phyloP scores from a whole-genome alignment of 2,329 filamentous ascomycete species.

The Metarhizium guizhouense region DNA sequence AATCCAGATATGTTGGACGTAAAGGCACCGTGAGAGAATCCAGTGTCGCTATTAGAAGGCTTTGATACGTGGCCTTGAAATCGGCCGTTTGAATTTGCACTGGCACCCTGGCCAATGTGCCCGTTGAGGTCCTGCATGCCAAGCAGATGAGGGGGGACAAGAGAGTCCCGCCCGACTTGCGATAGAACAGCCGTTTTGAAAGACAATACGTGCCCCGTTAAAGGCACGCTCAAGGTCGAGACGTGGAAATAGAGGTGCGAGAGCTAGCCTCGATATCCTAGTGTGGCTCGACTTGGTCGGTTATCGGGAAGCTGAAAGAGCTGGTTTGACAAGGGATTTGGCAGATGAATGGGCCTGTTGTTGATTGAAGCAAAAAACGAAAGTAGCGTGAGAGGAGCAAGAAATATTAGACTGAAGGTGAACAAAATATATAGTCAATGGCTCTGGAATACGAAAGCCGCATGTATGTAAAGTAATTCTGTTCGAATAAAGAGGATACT shows the following conservation, averaged over 20 bases:
- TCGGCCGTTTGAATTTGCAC: slow-evolving; percentile 46
- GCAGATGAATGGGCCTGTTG: not conserved
- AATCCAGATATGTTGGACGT: slow-evolving; percentile 80
- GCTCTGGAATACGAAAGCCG: not conserved
- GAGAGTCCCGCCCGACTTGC: slow-evolving; percentile 69
- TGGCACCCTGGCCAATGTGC: slow-evolving; percentile 36
- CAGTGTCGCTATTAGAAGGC: slow-evolving; percentile 73
- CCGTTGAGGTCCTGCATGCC: slow-evolving; percentile 84
- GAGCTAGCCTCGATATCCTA: not conserved
- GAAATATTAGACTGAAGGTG: not conserved
- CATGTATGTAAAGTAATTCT: slow-evolving; percentile 9
- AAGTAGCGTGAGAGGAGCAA: not conserved
- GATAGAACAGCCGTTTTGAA: slow-evolving; percentile 78
- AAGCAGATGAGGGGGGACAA: slow-evolving; percentile 79
- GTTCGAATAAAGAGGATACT: slow-evolving; percentile 5
- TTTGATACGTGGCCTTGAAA: slow-evolving; percentile 67
- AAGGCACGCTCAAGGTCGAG: slow-evolving; percentile 33
- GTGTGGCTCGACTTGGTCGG: not conserved
- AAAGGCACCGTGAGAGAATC: slow-evolving; percentile 89
- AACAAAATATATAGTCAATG: slow-evolving; percentile 14
- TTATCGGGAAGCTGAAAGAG: not conserved
- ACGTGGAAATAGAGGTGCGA: not conserved
- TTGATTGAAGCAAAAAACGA: not conserved
- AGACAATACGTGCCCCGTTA: slow-evolving; percentile 44
- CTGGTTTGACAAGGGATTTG: not conserved